Evolutionary conservation across 495 filamentous ascomycete species (phyloP), one percentile per base, ranked within the genome.

Genomic region (Podospora pseudopauciseta): DNA sequence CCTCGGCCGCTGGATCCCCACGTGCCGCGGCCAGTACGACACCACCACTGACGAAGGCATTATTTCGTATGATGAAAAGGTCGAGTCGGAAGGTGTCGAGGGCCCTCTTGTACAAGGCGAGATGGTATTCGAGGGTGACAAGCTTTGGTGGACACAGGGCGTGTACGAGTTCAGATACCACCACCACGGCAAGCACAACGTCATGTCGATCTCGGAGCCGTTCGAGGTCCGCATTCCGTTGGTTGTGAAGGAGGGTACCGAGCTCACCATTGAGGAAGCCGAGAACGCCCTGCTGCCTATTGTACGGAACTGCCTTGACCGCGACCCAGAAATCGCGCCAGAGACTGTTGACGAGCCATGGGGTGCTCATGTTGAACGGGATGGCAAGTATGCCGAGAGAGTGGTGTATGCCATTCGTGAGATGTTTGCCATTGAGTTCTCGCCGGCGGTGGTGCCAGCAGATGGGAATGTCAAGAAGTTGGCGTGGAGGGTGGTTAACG

Each of bases 401-500:
- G 88, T 98, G 34, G 92, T 97, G 0, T 98, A 94, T 80, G 95
- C 96, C 11, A 91, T 98, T 53, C 90, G 90, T 66, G 92, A 96
- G 79, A 98, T 97, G 94, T 99, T 99, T 75, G 96, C 95, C 65
- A 89, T 99, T 67, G 96, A 99, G 77, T 90, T 99, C 69, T 92
- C 96, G 6, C 90, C 93, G 3, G 92, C 92, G 62, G 96, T 99
- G 15, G 95, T 99, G 56, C 88, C 89, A 66, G 92, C 93, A 1
- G 95, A 99, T 83, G 94, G 96, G 5, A 95, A 89, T 72, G 92
- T 98, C 30, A 87, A 83, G 74, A 96, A 96, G 74, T 82, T 99
- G 57, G 92, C 94, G 28, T 98, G 95, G 96, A 86, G 95, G 72
- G 91, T 99, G 68, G 96, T 91, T 76, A 95, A 94, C 76, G 96